These are phyloP conservation scores for Fusarium sp. DNA, from an alignment of 2,329 filamentous ascomycete genomes.

Conservation along the genomic window DNA sequence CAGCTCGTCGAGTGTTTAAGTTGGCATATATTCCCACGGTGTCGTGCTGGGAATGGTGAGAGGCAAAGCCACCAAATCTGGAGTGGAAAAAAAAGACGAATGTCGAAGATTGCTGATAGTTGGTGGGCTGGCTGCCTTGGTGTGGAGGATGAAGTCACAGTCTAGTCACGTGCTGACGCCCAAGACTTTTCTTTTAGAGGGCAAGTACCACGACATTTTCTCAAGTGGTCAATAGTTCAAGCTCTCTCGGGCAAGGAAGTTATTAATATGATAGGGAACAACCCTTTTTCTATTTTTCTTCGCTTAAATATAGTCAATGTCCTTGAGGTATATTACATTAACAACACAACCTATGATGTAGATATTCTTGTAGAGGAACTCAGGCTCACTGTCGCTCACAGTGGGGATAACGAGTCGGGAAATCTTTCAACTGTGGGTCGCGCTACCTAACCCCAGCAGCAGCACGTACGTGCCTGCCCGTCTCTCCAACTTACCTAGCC, in stretches of 20 bases:
- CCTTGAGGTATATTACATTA: no score
- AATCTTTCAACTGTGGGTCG: conserved; percentile 26
- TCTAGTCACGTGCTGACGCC: conserved; percentile 44
- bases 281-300: background rate
- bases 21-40: conserved; percentile 12
- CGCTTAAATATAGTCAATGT: no score
- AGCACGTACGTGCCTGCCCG: conserved; percentile 45
- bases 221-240: no score
- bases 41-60: conserved; percentile 29
- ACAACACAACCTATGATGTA: background rate
- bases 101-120: conserved; percentile 47
- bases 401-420: conserved; percentile 21
- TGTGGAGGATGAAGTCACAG: conserved; percentile 50
- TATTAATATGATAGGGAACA: no score
- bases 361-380: background rate
- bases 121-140: conserved; percentile 48
- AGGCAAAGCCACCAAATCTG: conserved; percentile 33
- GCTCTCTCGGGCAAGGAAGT: no score
- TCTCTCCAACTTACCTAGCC: background rate
- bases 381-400: background rate
- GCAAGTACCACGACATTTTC: background rate
- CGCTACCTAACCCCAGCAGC: conserved; percentile 21
- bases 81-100: conserved; percentile 36
- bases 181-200: conserved; percentile 40
- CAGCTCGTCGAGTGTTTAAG: conserved; percentile 4